Conservation (phyloP, 345 rosid species). For the Sapria himalayana region DNA sequence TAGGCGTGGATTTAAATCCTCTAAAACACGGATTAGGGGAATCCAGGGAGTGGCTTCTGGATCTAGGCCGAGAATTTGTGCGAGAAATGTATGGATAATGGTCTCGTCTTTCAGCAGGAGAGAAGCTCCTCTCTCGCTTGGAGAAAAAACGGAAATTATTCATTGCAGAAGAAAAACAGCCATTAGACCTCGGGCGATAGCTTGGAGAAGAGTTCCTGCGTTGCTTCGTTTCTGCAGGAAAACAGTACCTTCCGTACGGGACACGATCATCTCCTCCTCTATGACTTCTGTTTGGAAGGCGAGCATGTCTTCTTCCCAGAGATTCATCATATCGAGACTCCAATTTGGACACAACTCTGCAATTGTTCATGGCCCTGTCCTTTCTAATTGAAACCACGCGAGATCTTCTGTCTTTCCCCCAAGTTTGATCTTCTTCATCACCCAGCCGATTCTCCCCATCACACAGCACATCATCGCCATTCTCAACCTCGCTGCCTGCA, state of each 20-base stretch:
- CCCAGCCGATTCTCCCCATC: not conserved
- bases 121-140: slow-evolving; percentile 8
- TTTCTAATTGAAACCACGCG: not conserved
- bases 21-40: not conserved
- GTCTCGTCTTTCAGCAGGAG: slow-evolving; percentile 8
- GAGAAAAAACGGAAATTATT: slow-evolving; percentile 1
- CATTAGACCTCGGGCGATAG: too few species aligned
- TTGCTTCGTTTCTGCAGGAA: too few species aligned
- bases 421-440: slow-evolving; percentile 2
- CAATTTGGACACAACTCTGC: slow-evolving; percentile 2
- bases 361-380: slow-evolving; percentile 6
- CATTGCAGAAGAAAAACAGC: slow-evolving; percentile 3
- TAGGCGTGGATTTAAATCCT: slow-evolving; percentile 2
- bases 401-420: not conserved
- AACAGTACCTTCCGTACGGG: slow-evolving; percentile 3
- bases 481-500: not conserved
- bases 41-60: slow-evolving; percentile 5
- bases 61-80: slow-evolving; percentile 7
- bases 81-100: not conserved
- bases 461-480: not conserved
- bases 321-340: slow-evolving; percentile 4
- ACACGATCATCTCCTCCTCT: slow-evolving; percentile 4
- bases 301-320: slow-evolving; percentile 5
- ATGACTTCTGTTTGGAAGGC: slow-evolving; percentile 2
- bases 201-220: too few species aligned